Conservation (phyloP, 75 land plant species). For the Selaginella tamariscina region DNA sequence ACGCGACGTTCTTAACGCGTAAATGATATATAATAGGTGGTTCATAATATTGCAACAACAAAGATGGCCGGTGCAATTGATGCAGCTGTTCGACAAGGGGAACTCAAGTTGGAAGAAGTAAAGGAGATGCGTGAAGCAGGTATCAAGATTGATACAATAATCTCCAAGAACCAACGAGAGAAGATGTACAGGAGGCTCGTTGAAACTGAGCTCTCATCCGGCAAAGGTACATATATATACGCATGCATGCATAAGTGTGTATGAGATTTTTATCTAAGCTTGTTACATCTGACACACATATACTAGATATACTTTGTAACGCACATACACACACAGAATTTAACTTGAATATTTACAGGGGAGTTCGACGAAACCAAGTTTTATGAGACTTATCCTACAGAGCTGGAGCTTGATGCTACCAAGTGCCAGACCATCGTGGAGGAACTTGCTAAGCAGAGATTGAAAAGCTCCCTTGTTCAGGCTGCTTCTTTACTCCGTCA, state of each 20-base stretch:
- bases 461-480: constrained; percentile 56
- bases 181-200: constrained; percentile 67
- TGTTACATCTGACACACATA: too few relatives aligned
- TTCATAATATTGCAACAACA: constrained; percentile 61
- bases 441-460: constrained; percentile 50
- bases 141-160: constrained; percentile 64
- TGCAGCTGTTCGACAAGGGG: constrained; percentile 68
- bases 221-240: too few relatives aligned
- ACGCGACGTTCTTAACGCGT: too few relatives aligned
- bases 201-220: constrained; percentile 68
- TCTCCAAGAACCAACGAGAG: constrained; percentile 53
- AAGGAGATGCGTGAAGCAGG: constrained; percentile 68
- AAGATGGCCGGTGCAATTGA: constrained; percentile 86
- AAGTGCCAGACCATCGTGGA: constrained; percentile 55
- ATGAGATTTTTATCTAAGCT: too few relatives aligned
- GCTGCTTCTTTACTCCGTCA: constrained; percentile 81
- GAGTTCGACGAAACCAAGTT: constrained; percentile 77
- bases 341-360: too few relatives aligned
- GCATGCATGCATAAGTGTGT: too few relatives aligned
- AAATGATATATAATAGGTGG: too few relatives aligned
- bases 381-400: constrained; percentile 57
- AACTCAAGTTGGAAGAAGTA: constrained; percentile 52
- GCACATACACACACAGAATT: too few relatives aligned
- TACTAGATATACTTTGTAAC: too few relatives aligned
- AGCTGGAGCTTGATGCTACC: constrained; percentile 47